Conservation (phyloP, 768 basidiomycete species). For the Pulveroboletus ravenelii region DNA sequence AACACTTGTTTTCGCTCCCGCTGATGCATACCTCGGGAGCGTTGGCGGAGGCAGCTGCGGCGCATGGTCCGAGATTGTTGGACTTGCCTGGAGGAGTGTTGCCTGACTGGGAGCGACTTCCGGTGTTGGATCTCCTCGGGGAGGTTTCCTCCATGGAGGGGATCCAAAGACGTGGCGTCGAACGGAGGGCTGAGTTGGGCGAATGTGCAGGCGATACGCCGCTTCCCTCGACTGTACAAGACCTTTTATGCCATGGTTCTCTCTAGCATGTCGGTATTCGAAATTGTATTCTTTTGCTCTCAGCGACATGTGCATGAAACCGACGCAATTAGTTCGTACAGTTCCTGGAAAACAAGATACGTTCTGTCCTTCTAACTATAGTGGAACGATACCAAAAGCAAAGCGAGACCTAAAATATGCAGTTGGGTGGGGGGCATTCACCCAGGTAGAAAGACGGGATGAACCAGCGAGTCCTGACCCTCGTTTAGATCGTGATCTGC, state of each 20-base stretch:
- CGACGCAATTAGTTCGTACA: conserved; percentile 15
- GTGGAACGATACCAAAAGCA: conserved; percentile 6
- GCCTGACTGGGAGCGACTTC: conserved; percentile 51
- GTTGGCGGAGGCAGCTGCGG: conserved; percentile 4
- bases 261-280: conserved; percentile 2
- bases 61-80: conserved; percentile 37
- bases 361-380: conserved; percentile 15
- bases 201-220: conserved; percentile 23
- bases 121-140: conserved; percentile 68
- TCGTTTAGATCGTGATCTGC: conserved; percentile 52
- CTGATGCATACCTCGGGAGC: conserved; percentile 46
- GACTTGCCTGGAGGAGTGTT: conserved; percentile 54
- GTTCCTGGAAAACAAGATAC: conserved; percentile 16
- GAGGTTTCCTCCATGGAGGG: conserved; percentile 32
- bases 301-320: not conserved
- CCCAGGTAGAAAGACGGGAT: too few species aligned
- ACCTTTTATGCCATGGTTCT: not conserved
- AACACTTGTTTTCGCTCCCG: conserved; percentile 62
- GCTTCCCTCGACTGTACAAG: conserved; percentile 20
- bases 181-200: conserved; percentile 33
- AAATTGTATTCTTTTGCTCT: not conserved
- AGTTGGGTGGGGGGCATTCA: not conserved
- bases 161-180: conserved; percentile 33
- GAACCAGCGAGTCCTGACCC: not conserved
- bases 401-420: conserved; percentile 3